A percentile compares a stretch with the other conserved stretches of the same genome.
phyloP scores from a whole-genome alignment of 148 eudicot genomes.

The Rhododendron mucronatum region DNA sequence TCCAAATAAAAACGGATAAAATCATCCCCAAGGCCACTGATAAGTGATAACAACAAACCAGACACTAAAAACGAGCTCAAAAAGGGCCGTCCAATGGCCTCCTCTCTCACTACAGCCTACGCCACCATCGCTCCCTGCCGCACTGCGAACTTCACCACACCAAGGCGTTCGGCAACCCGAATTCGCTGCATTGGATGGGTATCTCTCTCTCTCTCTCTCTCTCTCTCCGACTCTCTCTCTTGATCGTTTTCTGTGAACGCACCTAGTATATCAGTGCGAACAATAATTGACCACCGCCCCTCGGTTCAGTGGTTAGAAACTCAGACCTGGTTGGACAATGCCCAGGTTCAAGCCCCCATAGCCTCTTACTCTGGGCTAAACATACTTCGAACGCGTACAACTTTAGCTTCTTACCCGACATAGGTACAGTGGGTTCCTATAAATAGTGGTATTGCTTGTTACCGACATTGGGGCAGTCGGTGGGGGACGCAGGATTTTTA shows the following conservation, averaged over 20 bases:
- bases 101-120: conserved; percentile 13
- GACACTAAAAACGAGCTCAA: neutral
- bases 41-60: neutral
- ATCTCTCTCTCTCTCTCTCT: neutral
- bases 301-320: neutral
- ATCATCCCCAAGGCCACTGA: neutral
- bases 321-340: neutral
- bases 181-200: conserved; percentile 83
- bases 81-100: conserved; percentile 19
- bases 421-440: too few species aligned
- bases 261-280: neutral
- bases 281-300: neutral
- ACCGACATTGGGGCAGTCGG: too few species aligned
- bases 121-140: conserved; percentile 5
- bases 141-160: neutral
- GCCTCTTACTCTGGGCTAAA: neutral
- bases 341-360: neutral
- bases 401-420: too few species aligned
- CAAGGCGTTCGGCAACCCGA: conserved; percentile 25
- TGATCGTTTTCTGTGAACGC: neutral
- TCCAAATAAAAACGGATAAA: neutral
- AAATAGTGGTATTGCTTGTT: too few species aligned
- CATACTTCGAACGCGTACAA: too few species aligned
- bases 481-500: too few species aligned
- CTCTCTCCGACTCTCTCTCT: neutral